Conservation (phyloP, 129 eudicot species). For the Daucus carota region DNA sequence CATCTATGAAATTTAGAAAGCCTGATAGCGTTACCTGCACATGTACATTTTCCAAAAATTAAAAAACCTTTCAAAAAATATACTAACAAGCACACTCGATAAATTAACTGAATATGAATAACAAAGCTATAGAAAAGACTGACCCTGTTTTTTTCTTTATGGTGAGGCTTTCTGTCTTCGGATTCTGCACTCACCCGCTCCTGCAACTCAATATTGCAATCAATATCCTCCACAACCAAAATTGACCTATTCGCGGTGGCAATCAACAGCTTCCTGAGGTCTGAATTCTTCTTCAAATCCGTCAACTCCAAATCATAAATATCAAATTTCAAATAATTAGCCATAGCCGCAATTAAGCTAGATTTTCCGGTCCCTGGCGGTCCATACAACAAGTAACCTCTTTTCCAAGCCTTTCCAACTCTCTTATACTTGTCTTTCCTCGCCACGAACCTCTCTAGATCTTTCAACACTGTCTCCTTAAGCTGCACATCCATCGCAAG, state of each 20-base stretch:
- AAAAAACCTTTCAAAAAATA: neutral
- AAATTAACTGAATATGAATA: no score
- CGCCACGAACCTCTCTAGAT: constrained; percentile 47
- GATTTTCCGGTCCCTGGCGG: constrained; percentile 72
- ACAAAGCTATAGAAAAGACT: no score
- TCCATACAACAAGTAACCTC: constrained; percentile 70
- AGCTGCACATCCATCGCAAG: constrained; percentile 45
- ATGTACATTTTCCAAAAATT: neutral
- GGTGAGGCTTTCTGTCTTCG: neutral
- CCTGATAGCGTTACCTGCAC: constrained; percentile 50
- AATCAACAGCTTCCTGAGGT: constrained; percentile 15
- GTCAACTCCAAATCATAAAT: constrained; percentile 62
- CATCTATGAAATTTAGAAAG: constrained; percentile 57
- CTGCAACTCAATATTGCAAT: constrained; percentile 15
- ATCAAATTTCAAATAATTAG: constrained; percentile 50
- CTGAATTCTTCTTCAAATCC: constrained; percentile 33
- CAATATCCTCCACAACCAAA: constrained; percentile 21
- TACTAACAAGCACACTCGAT: no score
- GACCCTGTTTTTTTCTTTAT: neutral
- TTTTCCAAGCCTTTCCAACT: constrained; percentile 74
- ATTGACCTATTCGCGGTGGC: constrained; percentile 13
- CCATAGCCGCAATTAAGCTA: constrained; percentile 63
- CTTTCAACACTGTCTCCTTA: constrained; percentile 39
- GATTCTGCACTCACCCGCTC: constrained; percentile 2
- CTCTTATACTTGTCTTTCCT: constrained; percentile 42